phyloP scores from a whole-genome alignment of 2,329 filamentous ascomycete species.

The Dothidotthia symphoricarpi region DNA sequence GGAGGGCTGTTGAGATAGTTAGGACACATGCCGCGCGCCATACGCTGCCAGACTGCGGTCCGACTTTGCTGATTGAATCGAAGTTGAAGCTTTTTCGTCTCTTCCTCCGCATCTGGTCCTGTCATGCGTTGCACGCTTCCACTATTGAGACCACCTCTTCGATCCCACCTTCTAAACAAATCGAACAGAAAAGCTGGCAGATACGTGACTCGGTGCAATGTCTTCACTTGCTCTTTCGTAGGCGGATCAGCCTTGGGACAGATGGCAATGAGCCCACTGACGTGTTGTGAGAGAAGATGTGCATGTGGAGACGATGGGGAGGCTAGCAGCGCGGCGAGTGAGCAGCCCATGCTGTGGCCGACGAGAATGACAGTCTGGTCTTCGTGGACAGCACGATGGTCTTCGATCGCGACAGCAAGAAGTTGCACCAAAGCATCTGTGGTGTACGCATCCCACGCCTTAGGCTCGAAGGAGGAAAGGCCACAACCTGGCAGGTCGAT shows the following conservation, averaged over 20 bases:
- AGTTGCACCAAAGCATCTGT: conserved; percentile 73
- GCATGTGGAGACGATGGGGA: conserved; percentile 56
- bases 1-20: conserved; percentile 54
- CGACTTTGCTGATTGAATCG: conserved; percentile 79
- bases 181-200: conserved; percentile 74
- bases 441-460: conserved; percentile 74
- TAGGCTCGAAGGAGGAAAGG: conserved; percentile 70
- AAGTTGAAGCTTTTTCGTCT: conserved; percentile 66
- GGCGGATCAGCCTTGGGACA: conserved; percentile 72
- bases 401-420: conserved; percentile 70
- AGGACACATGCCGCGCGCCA: conserved; percentile 71
- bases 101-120: conserved; percentile 62
- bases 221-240: conserved; percentile 52
- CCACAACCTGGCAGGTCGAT: conserved; percentile 92
- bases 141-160: conserved; percentile 74
- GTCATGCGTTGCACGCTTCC: conserved; percentile 76
- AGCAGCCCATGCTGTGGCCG: conserved; percentile 88
- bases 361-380: conserved; percentile 75
- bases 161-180: conserved; percentile 73
- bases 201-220: conserved; percentile 59
- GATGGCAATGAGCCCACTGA: conserved; percentile 76
- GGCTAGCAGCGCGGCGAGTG: conserved; percentile 70
- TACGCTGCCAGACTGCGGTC: conserved; percentile 78
- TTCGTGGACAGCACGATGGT: conserved; percentile 63
- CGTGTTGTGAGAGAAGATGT: conserved; percentile 57